A percentile compares a stretch with the other conserved stretches of the same genome.
Conservation (phyloP, 805 yeast species). For the Candida palmyrensis region DNA sequence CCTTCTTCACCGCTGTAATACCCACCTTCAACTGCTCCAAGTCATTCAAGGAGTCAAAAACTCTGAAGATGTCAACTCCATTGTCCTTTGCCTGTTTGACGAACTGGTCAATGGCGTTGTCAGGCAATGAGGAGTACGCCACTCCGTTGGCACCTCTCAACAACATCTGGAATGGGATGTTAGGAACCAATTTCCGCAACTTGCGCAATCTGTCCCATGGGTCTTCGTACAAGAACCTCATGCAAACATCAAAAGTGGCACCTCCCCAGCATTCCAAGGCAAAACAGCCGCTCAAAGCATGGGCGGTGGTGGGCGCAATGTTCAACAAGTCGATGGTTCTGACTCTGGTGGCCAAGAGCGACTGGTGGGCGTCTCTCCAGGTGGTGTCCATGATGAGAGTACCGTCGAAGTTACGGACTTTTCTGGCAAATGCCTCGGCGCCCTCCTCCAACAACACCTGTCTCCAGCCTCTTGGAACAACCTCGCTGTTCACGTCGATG, state of each 20-base stretch:
- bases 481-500: slow-evolving; percentile 53
- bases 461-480: slow-evolving; percentile 84
- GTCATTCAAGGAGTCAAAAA: slow-evolving; percentile 95
- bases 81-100: slow-evolving; percentile 89
- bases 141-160: slow-evolving; percentile 99
- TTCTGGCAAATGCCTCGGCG: slow-evolving; percentile 83
- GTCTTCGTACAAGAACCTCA: slow-evolving; percentile 97
- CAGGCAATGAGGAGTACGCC: slow-evolving; percentile 96
- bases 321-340: slow-evolving; percentile 88
- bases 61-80: slow-evolving; percentile 97
- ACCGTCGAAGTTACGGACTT: slow-evolving; percentile 80
- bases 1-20: slow-evolving; percentile 94
- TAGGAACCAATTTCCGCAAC: slow-evolving; percentile 87
- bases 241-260: slow-evolving; percentile 97
- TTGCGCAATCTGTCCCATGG: slow-evolving; percentile 96
- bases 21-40: slow-evolving; percentile 96
- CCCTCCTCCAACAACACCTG: slow-evolving; percentile 79
- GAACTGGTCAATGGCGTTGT: slow-evolving; percentile 97
- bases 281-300: slow-evolving; percentile 84
- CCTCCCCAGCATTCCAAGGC: slow-evolving; percentile 99
- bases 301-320: slow-evolving; percentile 91
- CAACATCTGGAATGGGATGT: slow-evolving; percentile 98
- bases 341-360: slow-evolving; percentile 93
- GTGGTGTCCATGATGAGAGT: slow-evolving; percentile 96
- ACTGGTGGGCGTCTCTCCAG: slow-evolving; percentile 99